A percentile compares a stretch with the other conserved stretches of the same genome.
These are phyloP conservation scores for Dactylonectria macrodidyma DNA, from an alignment of 2,329 filamentous ascomycete genomes.

Conservation along the genomic window DNA sequence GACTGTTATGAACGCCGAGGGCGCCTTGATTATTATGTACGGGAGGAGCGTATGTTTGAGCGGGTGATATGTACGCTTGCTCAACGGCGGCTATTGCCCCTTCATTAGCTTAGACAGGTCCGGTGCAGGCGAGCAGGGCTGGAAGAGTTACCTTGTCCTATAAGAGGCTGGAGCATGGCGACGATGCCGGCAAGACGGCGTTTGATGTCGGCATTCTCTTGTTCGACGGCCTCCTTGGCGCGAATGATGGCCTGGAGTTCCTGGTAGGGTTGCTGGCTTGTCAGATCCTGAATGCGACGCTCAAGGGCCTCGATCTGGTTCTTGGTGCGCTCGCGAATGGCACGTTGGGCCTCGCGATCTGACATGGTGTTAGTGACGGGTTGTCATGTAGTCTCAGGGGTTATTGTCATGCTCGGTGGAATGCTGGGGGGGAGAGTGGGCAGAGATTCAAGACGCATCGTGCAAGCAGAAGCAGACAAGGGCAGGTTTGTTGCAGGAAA, in stretches of 20 bases:
- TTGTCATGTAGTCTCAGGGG: slow-evolving; percentile 13
- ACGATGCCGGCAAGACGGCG: slow-evolving; percentile 77
- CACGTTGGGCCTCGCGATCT: slow-evolving; percentile 89
- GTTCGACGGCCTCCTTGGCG: slow-evolving; percentile 83
- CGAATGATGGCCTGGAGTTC: slow-evolving; percentile 83
- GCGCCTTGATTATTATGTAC: slow-evolving; percentile 39
- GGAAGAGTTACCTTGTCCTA: slow-evolving; percentile 52
- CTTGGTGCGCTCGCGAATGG: slow-evolving; percentile 87
- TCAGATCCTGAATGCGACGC: slow-evolving; percentile 80
- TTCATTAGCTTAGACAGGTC: slow-evolving; percentile 16
- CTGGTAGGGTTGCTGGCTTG: slow-evolving; percentile 85
- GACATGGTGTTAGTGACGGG: slow-evolving; percentile 47
- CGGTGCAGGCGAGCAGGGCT: background rate
- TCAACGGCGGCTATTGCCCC: slow-evolving; percentile 44
- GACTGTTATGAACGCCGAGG: slow-evolving; percentile 36
- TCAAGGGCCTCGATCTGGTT: slow-evolving; percentile 84
- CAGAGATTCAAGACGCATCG: slow-evolving; percentile 1
- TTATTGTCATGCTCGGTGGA: background rate
- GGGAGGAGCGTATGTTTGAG: slow-evolving; percentile 46
- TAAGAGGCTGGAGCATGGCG: slow-evolving; percentile 73
- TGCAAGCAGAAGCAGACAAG: background rate
- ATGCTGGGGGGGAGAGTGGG: background rate
- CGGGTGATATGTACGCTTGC: slow-evolving; percentile 52
- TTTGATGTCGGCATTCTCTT: slow-evolving; percentile 85
- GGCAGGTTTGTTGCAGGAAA: background rate